phyloP scores from a whole-genome alignment of 176 grass and related monocot species.

The Oryza glumipatula region DNA sequence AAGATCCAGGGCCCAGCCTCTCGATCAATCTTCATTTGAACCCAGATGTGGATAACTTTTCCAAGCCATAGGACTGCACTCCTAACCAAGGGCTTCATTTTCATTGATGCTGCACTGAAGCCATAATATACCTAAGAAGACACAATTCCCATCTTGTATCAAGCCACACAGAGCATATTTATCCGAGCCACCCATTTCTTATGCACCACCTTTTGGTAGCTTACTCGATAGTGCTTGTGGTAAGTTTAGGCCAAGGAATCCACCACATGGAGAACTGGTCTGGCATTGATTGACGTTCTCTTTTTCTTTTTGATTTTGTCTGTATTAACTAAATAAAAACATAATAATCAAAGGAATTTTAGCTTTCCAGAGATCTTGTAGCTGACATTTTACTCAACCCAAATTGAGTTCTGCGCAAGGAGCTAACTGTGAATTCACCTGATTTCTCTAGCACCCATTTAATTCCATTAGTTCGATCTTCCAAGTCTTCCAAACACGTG shows the following conservation, averaged over 20 bases:
- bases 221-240: not conserved
- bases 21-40: not conserved
- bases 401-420: not conserved
- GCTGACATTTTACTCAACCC: not conserved
- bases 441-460: not conserved
- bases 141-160: not conserved
- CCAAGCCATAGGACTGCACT: not conserved
- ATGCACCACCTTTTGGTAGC: not conserved
- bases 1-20: not conserved
- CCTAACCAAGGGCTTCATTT: not conserved
- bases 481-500: not conserved
- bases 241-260: not conserved
- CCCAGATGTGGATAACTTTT: not conserved
- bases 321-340: not conserved
- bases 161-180: not conserved
- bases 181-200: not conserved
- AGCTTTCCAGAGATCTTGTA: not conserved
- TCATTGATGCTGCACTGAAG: not conserved
- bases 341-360: not conserved
- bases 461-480: not conserved
- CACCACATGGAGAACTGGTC: not conserved
- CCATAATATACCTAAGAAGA: not conserved
- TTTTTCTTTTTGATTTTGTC: not conserved
- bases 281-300: not conserved
- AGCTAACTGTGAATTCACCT: not conserved